A percentile compares a stretch with the other conserved stretches of the same genome.
Evolutionary conservation across 345 rosid genomes (phyloP).

Genomic region (Pistacia integerrima): DNA sequence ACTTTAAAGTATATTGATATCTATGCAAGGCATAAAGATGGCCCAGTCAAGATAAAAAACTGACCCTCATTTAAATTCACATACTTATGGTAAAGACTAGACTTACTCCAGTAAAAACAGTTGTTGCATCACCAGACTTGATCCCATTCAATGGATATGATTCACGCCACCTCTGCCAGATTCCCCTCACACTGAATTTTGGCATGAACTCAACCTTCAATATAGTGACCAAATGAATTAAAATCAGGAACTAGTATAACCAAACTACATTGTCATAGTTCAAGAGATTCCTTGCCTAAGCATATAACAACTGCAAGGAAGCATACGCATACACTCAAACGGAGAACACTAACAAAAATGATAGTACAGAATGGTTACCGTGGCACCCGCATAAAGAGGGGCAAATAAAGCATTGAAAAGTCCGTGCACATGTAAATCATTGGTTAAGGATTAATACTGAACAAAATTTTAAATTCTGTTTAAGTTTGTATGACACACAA

Average conservation of each 20-base stretch:
- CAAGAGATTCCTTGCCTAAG: background rate
- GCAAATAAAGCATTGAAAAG: constrained; percentile 90
- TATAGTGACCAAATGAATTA: constrained; percentile 17
- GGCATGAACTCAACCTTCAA: constrained; percentile 94
- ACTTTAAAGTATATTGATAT: background rate
- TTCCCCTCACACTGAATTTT: constrained; percentile 90
- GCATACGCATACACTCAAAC: background rate
- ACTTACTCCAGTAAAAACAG: constrained; percentile 95
- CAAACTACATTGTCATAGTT: background rate
- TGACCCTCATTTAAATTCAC: background rate
- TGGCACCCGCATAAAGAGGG: constrained; percentile 79
- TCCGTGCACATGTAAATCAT: constrained; percentile 78
- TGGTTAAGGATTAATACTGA: constrained; percentile 50
- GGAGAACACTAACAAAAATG: background rate
- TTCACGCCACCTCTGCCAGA: constrained; percentile 95
- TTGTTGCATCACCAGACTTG: constrained; percentile 57
- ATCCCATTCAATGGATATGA: constrained; percentile 65
- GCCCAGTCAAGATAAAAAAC: background rate
- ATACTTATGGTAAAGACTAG: constrained; percentile 10
- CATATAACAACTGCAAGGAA: background rate
- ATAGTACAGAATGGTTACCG: constrained; percentile 40
- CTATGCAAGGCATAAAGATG: no score
- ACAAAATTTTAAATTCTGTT: constrained; percentile 7
- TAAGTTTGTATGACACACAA: background rate
- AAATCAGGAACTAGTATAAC: background rate